Conservation (phyloP, 805 yeast genomes). For the Spencermartinsiella europaea region DNA sequence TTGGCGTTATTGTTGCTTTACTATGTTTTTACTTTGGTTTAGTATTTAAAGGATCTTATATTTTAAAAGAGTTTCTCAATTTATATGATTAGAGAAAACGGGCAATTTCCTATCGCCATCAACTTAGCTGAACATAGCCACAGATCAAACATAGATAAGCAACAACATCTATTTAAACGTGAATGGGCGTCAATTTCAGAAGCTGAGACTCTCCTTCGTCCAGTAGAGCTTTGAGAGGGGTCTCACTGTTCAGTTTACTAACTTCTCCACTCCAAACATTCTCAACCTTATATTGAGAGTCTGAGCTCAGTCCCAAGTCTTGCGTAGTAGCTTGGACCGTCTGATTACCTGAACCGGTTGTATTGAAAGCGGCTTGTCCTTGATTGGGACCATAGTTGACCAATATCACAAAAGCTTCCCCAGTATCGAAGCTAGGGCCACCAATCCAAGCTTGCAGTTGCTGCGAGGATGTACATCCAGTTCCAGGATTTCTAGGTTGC, state of each 20-base stretch:
- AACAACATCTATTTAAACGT: too few relatives aligned
- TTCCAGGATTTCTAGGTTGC: conserved; percentile 13
- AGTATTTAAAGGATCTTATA: too few relatives aligned
- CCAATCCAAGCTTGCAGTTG: conserved; percentile 13
- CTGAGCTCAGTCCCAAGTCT: conserved; percentile 5
- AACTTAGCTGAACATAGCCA: too few relatives aligned
- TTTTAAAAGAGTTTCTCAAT: too few relatives aligned
- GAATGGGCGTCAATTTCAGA: conserved; percentile 4
- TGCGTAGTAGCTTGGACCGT: conserved; percentile 1
- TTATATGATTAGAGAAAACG: too few relatives aligned
- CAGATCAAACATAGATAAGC: too few relatives aligned
- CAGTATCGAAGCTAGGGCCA: conserved; percentile 5
- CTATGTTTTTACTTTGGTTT: too few relatives aligned
- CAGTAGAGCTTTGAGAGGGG: not conserved
- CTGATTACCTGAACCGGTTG: conserved; percentile 5
- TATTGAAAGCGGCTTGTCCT: conserved; percentile 10
- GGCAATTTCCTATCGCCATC: too few relatives aligned
- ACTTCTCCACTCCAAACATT: conserved; percentile 11
- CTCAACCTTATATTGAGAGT: not conserved
- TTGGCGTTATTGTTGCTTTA: too few relatives aligned
- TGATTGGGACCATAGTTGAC: conserved; percentile 13
- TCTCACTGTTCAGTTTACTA: not conserved
- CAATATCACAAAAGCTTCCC: conserved; percentile 7
- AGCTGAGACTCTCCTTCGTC: conserved; percentile 12
- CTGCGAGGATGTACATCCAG: conserved; percentile 8